Evolutionary conservation across 2,329 filamentous ascomycete species (phyloP).

Genomic region (Thielaviopsis euricoi): DNA sequence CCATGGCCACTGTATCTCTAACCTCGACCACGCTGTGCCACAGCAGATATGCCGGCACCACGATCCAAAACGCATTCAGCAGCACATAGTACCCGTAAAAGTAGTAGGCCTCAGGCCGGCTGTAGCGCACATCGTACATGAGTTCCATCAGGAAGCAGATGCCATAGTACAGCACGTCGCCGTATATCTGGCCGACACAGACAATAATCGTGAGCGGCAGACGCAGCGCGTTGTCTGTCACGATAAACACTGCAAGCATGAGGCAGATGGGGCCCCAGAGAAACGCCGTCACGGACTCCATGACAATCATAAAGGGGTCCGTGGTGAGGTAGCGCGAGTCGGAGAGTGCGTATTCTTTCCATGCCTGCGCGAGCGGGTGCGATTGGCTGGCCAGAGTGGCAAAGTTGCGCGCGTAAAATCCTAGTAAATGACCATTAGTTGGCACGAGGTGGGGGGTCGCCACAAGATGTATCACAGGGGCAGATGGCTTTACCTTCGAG

Average conservation of each 20-base stretch:
- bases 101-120: slow-evolving; percentile 33
- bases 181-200: slow-evolving; percentile 33
- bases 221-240: slow-evolving; percentile 27
- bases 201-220: slow-evolving; percentile 32
- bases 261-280: slow-evolving; percentile 38
- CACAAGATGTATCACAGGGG: no score
- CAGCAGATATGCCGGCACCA: slow-evolving; percentile 26
- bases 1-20: slow-evolving; percentile 4
- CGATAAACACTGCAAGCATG: slow-evolving; percentile 27
- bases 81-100: slow-evolving; percentile 37
- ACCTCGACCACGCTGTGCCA: slow-evolving; percentile 17
- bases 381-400: slow-evolving; percentile 22
- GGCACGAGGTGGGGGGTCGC: no score
- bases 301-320: slow-evolving; percentile 37
- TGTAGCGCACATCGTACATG: slow-evolving; percentile 25
- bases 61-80: slow-evolving; percentile 36
- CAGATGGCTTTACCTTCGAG: slow-evolving; percentile 23
- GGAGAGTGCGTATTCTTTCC: slow-evolving; percentile 41
- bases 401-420: slow-evolving; percentile 32
- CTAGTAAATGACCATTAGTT: slow-evolving; percentile 15
- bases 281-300: slow-evolving; percentile 36
- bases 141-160: slow-evolving; percentile 28
- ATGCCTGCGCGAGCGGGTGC: slow-evolving; percentile 34
- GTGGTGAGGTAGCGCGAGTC: slow-evolving; percentile 38
- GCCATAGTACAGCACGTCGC: slow-evolving; percentile 34